Evolutionary conservation across 495 filamentous ascomycete species (phyloP).

Genomic region (Neurospora sp.): DNA sequence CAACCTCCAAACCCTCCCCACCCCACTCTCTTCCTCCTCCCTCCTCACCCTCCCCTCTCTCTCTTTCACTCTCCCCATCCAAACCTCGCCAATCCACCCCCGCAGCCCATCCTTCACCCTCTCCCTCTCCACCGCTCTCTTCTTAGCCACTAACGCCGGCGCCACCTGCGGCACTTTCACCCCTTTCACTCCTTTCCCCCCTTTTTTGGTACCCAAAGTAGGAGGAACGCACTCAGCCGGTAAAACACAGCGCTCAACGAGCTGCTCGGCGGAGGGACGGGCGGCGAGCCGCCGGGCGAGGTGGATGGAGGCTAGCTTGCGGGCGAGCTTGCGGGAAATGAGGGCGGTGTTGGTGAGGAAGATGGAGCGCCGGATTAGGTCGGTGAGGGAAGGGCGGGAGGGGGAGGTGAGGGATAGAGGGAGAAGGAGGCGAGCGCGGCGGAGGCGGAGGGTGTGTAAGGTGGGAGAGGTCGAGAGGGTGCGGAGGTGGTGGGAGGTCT

Average conservation of each 20-base stretch:
- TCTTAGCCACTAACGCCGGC: conserved; percentile 26
- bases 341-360: conserved; percentile 47
- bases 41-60: conserved; percentile 26
- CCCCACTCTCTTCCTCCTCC: conserved; percentile 32
- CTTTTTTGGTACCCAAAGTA: background rate
- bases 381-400: conserved; percentile 40
- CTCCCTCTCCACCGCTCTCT: conserved; percentile 42
- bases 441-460: conserved; percentile 44
- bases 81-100: conserved; percentile 38
- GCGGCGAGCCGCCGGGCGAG: conserved; percentile 33
- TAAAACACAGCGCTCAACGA: conserved; percentile 35
- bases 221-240: conserved; percentile 35
- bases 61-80: conserved; percentile 30
- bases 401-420: conserved; percentile 37
- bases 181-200: background rate
- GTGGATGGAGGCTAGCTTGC: conserved; percentile 41
- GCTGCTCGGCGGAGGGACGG: conserved; percentile 30
- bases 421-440: conserved; percentile 35
- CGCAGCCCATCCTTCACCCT: conserved; percentile 44
- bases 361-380: conserved; percentile 43
- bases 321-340: conserved; percentile 41
- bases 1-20: conserved; percentile 40
- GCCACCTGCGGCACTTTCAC: conserved; percentile 9
- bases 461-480: conserved; percentile 43
- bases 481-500: conserved; percentile 49